A percentile compares a stretch with the other conserved stretches of the same genome.
phyloP scores from a whole-genome alignment of 331 rosid genomes.

The Pyracantha coccinea region DNA sequence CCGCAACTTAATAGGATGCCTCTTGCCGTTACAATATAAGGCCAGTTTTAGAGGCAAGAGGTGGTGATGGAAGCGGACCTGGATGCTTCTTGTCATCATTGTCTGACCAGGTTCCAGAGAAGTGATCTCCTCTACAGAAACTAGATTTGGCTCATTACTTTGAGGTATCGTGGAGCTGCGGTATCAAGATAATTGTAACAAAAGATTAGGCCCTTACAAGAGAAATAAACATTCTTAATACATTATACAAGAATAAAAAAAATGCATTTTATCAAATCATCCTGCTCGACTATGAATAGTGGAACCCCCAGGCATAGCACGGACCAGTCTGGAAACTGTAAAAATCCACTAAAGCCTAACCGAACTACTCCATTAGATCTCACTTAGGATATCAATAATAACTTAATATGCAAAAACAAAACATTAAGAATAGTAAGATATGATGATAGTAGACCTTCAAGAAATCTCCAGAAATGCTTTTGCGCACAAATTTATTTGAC shows the following conservation, averaged over 20 bases:
- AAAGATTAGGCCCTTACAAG: neutral
- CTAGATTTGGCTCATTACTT: constrained; percentile 34
- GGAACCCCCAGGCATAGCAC: neutral
- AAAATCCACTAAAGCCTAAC: neutral
- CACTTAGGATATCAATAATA: neutral
- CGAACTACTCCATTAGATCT: neutral
- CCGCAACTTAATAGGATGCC: constrained; percentile 58
- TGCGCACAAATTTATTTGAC: neutral
- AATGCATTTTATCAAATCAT: neutral
- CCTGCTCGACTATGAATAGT: neutral
- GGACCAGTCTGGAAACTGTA: neutral
- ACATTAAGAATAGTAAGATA: neutral
- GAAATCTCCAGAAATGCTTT: too few species aligned
- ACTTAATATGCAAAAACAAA: neutral
- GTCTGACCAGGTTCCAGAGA: constrained; percentile 76
- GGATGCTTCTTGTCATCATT: constrained; percentile 39
- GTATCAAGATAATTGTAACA: constrained; percentile 17
- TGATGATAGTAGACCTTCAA: neutral
- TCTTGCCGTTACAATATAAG: constrained; percentile 66
- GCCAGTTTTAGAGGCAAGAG: constrained; percentile 83
- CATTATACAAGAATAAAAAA: neutral
- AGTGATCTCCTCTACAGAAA: constrained; percentile 60
- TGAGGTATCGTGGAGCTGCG: constrained; percentile 46
- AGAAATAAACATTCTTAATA: neutral
- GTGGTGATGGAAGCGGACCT: constrained; percentile 87